Base-by-base conservation (phyloP, 1,284 basidiomycete species). In the Volvariella volvacea region DNA sequence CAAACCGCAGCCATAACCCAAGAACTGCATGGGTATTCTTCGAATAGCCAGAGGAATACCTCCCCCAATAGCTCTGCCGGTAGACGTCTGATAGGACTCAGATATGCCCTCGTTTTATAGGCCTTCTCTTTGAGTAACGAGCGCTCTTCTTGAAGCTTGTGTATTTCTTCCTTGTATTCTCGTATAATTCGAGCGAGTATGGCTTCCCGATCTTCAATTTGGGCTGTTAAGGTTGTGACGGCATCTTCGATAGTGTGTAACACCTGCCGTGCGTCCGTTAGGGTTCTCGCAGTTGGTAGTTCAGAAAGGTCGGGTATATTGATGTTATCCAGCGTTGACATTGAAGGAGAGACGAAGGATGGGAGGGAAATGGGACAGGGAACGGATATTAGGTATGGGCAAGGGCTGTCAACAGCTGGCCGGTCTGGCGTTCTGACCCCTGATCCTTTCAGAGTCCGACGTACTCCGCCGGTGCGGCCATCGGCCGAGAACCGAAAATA, bases 1-100 rank as follows among this genome's bases (percentile, higher is more conserved):
- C 76, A 84, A 2, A 87, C 81, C 0, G 79, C 71, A 1, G 80
- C 69, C 36, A 85, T 69, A 20, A 79, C 72, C 85, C 83, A 88
- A 10, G 80, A 80, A 56, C 71, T 78, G 55, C 77, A 80, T 6
- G 80, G 73, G 55, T 80, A 69, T 43, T 78, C 73, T 47, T 83
- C 78, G 50, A 85, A 86, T 52, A 72, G 73, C 61, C 74, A 72
- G 45, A 76, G 56, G 55, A 86, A 87, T 51, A 87, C 76, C 49
- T 78, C 72, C 41, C 77, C 70, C 37, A 86, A 66, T 15, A 88
- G 61, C 51, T 87, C 84, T 28, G 71, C 64, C 2, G 84, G 84
- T 15, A 87, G 65, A 34, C 80, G 64, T 28, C 79, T 69, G 49
- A 87, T 79, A 34, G 83, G 83, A 3, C 83, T 74, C 43, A 86